Evolutionary conservation across 2,329 filamentous ascomycete species (phyloP), one percentile per base, ranked within the genome.

Genomic region (Pyrenophora tritici-repentis): DNA sequence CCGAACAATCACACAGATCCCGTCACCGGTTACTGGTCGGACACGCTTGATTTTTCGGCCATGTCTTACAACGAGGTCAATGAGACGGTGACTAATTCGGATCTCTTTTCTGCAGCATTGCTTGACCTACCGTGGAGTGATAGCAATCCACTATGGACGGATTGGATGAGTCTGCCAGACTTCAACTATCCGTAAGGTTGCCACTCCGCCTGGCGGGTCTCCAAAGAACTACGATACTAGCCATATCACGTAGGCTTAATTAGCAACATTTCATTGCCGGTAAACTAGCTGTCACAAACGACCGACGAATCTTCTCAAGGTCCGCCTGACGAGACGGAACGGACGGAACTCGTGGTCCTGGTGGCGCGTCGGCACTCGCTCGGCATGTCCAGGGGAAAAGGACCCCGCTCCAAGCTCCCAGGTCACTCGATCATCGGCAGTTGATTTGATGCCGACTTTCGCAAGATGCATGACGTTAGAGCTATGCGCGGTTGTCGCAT

Each of bases 11-110:
- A 24, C 14, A 45, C 50, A 17, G 61, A 68, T 39, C 42, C 58
- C 10, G 38, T 64, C n/a, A 53, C 50, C 4, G 47, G 48, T 14
- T 52, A 59, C 12, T 67, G 63, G 67, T 41, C 50, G 4, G 64
- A 69, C 16, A 61, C 63, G 31, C 62, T 87, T 17, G 83, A 85
- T 18, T 86, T 88, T 66, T 87, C 84, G 2, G 77, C 84, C 26
- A 89, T 89, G 86, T 88, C 86, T 1, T 84, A 87, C 50, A 81
- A 86, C 50, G 85, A 89, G 64, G 86, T 88, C 39, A 79, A 84
- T 4, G 84, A 87, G 56, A 83, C 85, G 4, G 78, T 88, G 22
- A 86, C 86, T 62, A 81, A 83, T 55, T 83, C 84, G 0, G 84
- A 81, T 3, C 81, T 84, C 20, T 82, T 87, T 54, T 81, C 84